Evolutionary conservation across 2,329 filamentous ascomycete species (phyloP), one percentile per base, ranked within the genome.

Genomic region (Venturiaceae sp.): DNA sequence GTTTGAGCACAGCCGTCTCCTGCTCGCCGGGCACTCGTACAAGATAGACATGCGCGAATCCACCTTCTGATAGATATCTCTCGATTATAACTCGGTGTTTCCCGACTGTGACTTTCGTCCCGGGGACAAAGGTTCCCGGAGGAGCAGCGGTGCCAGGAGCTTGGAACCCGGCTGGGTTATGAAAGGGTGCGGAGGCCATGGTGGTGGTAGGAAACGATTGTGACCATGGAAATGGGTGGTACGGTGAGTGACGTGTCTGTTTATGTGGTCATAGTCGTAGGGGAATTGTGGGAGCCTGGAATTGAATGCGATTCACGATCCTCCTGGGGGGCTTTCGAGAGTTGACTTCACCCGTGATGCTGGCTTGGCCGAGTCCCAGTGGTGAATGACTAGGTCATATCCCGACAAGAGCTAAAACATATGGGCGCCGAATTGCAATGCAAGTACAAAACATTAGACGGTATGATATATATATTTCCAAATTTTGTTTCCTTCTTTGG

Each of bases 31-130:
- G 85, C 61, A 97, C 78, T 71, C 88, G 90, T 70, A 97, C 94
- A 54, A 97, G 86, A 75, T 99, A 99, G 68, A 99, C 94, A 74
- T 99, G 94, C 66, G 94, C 94, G 69, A 99, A 99, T 41, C 94
- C 94, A 65, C 94, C 94, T 76, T 99, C 94, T 62, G 94, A 97
- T 53, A 99, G 86, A 74, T 99, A 99, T 72, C 92, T 94, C 70
- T 96, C 91, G 65, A 99, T 95, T 55, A 95, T 83, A 61, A 97
- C 92, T 63, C 91, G 86, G 72, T 99, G 94, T 70, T 82, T 84
- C 70, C 94, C 94, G 59, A 96, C 90, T 71, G 96, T 92, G 67
- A 99, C 95, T 79, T 97, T 96, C 63, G 94, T 99, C 46, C 92
- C 92, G 6, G 94, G 86, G 56, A 87, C 77, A 72, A 99, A 97